Evolutionary conservation across 2,329 filamentous ascomycete genomes (phyloP).

Genomic region (Elsinoe necatrix): DNA sequence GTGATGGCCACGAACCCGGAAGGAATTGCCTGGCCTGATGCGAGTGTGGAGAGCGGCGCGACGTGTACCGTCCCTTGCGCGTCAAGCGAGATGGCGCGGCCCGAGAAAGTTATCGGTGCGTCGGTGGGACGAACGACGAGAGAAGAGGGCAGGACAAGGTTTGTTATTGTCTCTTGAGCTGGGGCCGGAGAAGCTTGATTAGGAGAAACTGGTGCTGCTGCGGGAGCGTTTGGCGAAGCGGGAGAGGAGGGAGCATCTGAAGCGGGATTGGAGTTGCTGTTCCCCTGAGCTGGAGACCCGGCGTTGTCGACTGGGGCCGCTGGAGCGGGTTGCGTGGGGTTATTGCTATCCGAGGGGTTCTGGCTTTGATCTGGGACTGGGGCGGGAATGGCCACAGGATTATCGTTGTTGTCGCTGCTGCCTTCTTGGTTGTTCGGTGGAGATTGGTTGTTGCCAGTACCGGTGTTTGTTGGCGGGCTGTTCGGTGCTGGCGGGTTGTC

Average conservation of each 20-base stretch:
- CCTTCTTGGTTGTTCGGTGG: neutral
- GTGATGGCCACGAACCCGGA: neutral
- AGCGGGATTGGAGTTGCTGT: neutral
- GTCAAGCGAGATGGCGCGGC: slow-evolving; percentile 1
- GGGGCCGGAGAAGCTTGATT: neutral
- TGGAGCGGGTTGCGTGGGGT: neutral
- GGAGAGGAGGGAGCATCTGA: neutral
- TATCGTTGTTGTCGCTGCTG: neutral
- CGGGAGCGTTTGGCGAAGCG: neutral
- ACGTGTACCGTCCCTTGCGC: neutral
- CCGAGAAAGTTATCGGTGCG: neutral
- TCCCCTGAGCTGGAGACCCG: too few species aligned
- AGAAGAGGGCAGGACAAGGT: neutral
- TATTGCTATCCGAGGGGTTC: neutral
- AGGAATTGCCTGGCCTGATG: neutral
- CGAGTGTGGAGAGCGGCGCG: neutral
- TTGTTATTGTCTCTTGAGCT: neutral
- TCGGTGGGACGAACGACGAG: neutral
- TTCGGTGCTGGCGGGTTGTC: neutral
- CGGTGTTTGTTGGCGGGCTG: neutral
- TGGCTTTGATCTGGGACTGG: neutral
- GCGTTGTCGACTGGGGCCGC: neutral
- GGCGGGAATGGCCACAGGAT: neutral
- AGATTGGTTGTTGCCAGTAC: neutral
- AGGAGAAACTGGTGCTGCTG: neutral